phyloP scores from a whole-genome alignment of 306 rosid species.

The Senna siamea region DNA sequence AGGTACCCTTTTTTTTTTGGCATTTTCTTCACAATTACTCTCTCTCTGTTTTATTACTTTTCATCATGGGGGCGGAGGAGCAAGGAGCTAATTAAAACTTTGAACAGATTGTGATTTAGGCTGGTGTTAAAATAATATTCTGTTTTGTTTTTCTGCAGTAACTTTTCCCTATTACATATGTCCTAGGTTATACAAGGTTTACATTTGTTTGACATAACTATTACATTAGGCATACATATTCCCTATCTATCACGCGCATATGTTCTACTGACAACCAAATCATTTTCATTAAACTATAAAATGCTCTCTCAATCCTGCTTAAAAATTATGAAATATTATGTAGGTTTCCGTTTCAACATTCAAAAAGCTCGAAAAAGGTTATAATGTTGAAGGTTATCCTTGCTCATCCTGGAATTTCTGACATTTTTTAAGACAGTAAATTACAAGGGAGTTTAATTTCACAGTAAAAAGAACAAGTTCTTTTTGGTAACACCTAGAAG shows the following conservation, averaged over 20 bases:
- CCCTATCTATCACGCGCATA: neutral
- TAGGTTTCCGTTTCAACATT: neutral
- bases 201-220: neutral
- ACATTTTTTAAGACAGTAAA: neutral
- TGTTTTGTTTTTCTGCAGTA: neutral
- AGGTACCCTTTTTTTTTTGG: constrained; percentile 9
- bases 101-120: neutral
- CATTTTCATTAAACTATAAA: too few relatives aligned
- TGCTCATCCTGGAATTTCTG: too few relatives aligned
- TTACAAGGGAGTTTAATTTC: neutral
- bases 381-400: too few relatives aligned
- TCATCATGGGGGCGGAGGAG: neutral
- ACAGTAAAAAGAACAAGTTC: too few relatives aligned
- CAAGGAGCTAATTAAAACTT: neutral
- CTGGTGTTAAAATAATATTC: neutral
- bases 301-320: neutral
- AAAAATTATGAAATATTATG: neutral
- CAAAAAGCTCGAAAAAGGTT: neutral
- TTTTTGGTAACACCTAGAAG: neutral
- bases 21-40: constrained; percentile 8
- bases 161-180: neutral
- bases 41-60: neutral
- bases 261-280: neutral
- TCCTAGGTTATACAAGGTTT: neutral
- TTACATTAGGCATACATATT: neutral